Conservation (phyloP, 139 green algal genomes). For the Astrephomene gubernaculifera region DNA sequence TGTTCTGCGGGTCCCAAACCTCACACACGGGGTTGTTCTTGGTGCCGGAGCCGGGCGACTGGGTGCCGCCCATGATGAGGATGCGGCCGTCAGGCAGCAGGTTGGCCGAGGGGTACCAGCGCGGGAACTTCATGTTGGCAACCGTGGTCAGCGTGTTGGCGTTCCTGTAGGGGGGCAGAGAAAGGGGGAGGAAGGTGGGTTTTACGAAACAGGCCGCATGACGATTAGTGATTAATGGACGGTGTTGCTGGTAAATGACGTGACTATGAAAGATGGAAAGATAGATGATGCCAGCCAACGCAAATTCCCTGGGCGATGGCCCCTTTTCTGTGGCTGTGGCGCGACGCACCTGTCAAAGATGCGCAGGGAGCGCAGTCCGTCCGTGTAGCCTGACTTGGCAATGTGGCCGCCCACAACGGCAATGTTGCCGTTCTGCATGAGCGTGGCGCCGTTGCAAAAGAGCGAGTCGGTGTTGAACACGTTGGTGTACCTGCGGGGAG, state of each 20-base stretch:
- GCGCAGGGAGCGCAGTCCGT: slow-evolving; percentile 43
- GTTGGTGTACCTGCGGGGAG: slow-evolving; percentile 40
- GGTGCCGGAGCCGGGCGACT: slow-evolving; percentile 42
- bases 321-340: too few relatives aligned
- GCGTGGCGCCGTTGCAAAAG: slow-evolving; percentile 39
- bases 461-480: slow-evolving; percentile 48
- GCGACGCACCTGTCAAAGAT: slow-evolving; percentile 37
- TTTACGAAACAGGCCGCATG: too few relatives aligned
- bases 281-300: too few relatives aligned
- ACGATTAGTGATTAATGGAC: too few relatives aligned
- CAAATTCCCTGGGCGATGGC: too few relatives aligned
- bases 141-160: slow-evolving; percentile 9
- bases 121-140: slow-evolving; percentile 28
- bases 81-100: slow-evolving; percentile 34
- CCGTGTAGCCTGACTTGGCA: slow-evolving; percentile 46
- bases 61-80: slow-evolving; percentile 43
- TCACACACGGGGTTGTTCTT: slow-evolving; percentile 52
- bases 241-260: too few relatives aligned
- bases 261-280: too few relatives aligned
- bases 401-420: slow-evolving; percentile 51
- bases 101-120: slow-evolving; percentile 50
- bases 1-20: slow-evolving; percentile 47
- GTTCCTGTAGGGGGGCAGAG: background rate
- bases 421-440: slow-evolving; percentile 38
- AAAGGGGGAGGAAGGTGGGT: too few relatives aligned